Percentiles rank a stretch among this genome's conserved stretches.
phyloP scores from a whole-genome alignment of 2,329 filamentous ascomycete genomes.

The Fusarium marasasianum region DNA sequence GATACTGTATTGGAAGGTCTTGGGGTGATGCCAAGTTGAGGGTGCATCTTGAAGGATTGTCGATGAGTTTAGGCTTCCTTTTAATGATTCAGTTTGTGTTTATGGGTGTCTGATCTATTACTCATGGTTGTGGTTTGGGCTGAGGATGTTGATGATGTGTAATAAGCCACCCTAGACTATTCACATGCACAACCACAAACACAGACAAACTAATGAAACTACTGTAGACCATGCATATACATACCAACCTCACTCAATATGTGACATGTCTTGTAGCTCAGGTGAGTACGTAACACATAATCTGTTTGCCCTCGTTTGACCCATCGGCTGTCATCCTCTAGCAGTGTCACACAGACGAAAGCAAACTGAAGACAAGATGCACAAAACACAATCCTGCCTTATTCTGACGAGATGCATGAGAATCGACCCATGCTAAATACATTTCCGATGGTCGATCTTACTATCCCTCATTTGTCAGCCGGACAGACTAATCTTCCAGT shows the following conservation, averaged over 20 bases:
- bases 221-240: background rate
- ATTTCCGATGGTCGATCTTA: background rate
- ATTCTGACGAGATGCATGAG: background rate
- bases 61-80: background rate
- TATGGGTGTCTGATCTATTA: fast-evolving
- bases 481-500: background rate
- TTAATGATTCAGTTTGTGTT: background rate
- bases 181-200: background rate
- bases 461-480: background rate
- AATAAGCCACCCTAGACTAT: background rate
- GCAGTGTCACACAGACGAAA: background rate
- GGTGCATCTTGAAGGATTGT: background rate
- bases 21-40: background rate
- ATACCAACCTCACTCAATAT: background rate
- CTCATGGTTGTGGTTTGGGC: background rate
- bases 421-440: background rate
- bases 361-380: background rate
- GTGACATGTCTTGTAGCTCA: background rate
- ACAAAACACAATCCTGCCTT: background rate
- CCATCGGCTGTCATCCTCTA: too few relatives aligned
- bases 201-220: background rate
- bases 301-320: background rate
- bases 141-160: background rate
- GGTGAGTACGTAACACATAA: background rate
- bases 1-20: constrained; percentile 4